phyloP scores from a whole-genome alignment of 495 filamentous ascomycete genomes.

The Tetracladium setigerum region DNA sequence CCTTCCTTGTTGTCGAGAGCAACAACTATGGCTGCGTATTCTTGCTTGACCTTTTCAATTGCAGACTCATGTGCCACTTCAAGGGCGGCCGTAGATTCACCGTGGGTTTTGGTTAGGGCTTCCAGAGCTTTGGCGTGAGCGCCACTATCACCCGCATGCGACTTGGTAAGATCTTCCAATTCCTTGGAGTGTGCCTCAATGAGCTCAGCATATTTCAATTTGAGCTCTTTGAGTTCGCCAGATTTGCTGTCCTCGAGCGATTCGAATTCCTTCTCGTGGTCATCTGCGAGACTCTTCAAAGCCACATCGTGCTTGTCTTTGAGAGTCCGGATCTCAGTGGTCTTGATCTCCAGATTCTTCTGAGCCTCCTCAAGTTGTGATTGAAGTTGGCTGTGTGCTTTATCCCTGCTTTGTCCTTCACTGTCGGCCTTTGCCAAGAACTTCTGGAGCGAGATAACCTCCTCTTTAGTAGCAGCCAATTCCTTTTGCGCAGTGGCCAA shows the following conservation, averaged over 20 bases:
- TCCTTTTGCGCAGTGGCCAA: constrained; percentile 30
- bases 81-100: constrained; percentile 25
- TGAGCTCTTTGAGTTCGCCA: constrained; percentile 43
- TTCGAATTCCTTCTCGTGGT: constrained; percentile 49
- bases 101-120: constrained; percentile 36
- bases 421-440: constrained; percentile 28
- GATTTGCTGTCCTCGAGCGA: constrained; percentile 43
- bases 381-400: constrained; percentile 30
- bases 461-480: constrained; percentile 27
- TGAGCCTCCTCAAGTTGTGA: constrained; percentile 33
- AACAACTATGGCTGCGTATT: constrained; percentile 32
- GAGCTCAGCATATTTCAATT: constrained; percentile 34
- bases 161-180: constrained; percentile 32
- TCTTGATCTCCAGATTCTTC: constrained; percentile 37
- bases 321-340: constrained; percentile 24
- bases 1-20: constrained; percentile 26
- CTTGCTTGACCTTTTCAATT: constrained; percentile 37
- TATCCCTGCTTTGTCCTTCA: constrained; percentile 23
- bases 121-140: constrained; percentile 32
- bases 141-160: constrained; percentile 30
- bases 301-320: constrained; percentile 33
- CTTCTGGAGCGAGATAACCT: constrained; percentile 28
- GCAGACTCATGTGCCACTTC: constrained; percentile 30
- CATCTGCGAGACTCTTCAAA: constrained; percentile 40
- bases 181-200: constrained; percentile 39